These are phyloP conservation scores for Wickerhamiella domercqiae DNA, from an alignment of 805 yeast genomes.

Conservation along the genomic window DNA sequence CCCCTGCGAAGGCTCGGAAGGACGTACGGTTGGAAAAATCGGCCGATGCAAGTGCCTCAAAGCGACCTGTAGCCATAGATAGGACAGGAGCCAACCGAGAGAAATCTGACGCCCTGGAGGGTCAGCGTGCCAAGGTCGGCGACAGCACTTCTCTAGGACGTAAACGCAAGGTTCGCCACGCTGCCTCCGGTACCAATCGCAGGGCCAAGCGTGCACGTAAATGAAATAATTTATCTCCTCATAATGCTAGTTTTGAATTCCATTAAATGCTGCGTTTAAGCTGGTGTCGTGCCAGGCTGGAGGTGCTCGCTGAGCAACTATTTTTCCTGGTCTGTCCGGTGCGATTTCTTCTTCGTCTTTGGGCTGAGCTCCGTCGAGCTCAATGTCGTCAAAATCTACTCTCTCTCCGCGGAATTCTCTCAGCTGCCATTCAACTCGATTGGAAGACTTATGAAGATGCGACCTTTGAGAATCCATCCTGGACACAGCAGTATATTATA, in stretches of 20 bases:
- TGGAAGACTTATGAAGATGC: conserved; percentile 19
- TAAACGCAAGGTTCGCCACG: conserved; percentile 14
- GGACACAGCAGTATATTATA: too few relatives aligned
- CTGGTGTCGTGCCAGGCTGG: conserved; percentile 16
- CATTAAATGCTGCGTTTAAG: conserved; percentile 4
- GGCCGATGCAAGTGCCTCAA: background rate
- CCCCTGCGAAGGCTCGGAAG: background rate
- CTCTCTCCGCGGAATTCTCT: conserved; percentile 21
- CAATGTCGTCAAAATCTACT: conserved; percentile 20
- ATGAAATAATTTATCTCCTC: too few relatives aligned
- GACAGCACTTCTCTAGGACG: conserved; percentile 10
- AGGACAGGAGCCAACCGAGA: background rate
- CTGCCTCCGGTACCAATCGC: conserved; percentile 1
- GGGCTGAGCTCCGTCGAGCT: conserved; percentile 11
- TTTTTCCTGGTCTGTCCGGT: conserved; percentile 13
- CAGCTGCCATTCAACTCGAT: conserved; percentile 18
- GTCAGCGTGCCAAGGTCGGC: conserved; percentile 20
- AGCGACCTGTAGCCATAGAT: background rate
- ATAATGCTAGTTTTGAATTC: conserved; percentile 1
- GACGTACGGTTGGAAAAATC: background rate
- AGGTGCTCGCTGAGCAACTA: conserved; percentile 1
- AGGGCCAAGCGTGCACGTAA: background rate
- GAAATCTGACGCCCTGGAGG: conserved; percentile 16
- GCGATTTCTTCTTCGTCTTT: conserved; percentile 18
- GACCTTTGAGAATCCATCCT: conserved; percentile 24